Base-by-base conservation (phyloP, 108 stramenopile genomes). In the Cylindrotheca closterium region DNA sequence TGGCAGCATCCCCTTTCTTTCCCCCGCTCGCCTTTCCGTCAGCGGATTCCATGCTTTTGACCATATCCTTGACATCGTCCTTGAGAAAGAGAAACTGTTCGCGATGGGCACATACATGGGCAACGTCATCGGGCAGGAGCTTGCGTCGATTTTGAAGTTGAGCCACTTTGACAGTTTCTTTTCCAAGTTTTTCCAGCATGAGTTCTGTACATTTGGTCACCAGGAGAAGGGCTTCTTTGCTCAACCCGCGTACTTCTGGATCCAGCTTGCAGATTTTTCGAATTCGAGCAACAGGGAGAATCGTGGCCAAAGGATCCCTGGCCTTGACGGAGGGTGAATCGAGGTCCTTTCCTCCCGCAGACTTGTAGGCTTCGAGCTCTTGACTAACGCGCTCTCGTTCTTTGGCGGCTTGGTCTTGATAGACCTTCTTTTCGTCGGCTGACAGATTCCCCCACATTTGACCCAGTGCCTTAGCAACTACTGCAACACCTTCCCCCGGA, bases 201-300 rank as follows among this genome's bases (percentile, higher is more conserved):
- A 93, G 55, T 77, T 96, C 93, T 0, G 93, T 76, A 2, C 90
- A 87, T 58, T 92, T 88, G 51, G 88, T 76, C 15, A 96, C 74
- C 17, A 94, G 65, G 64, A 81, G 31, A 28, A 84, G 51, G 5
- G 89, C 89, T 81, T 94, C 93, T 56, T 93, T 95, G 65, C 81
- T 80, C 8, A 96, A 62, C 0, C 79, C 79, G 23, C 75, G 75
- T 18, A 95, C 88, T 47, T 96, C 93, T 0, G 88, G 83, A 78
- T 96, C 96, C 27, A 95, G 63, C 68, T 89, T 90, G 68, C 87
- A 80, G 51, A 94, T 93, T 59, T 89, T 93, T n/a, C 88, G 86
- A 53, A 94, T 80, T 10, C 92, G 80, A 8, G 83, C 92, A 15
- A 88, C 53, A 5, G 96, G 93, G 67, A 66, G 63, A 29, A 71